phyloP scores from a whole-genome alignment of 1,284 basidiomycete species.

The Sanghuangporus sanghuang region DNA sequence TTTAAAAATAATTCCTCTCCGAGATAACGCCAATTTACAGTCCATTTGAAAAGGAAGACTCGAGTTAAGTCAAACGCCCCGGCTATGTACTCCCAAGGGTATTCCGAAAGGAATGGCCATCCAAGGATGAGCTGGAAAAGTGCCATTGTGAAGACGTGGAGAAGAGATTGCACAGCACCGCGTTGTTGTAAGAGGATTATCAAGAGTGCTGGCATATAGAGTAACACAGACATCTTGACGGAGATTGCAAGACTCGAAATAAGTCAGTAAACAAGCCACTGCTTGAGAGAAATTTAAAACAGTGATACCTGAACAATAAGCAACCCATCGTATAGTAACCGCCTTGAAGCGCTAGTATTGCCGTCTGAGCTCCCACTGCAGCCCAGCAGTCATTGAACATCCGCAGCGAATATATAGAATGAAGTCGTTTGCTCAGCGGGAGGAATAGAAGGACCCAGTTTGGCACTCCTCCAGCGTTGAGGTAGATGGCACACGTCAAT shows the following conservation, averaged over 20 bases:
- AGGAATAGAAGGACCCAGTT: conserved; percentile 79
- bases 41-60: conserved; percentile 93
- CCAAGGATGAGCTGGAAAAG: conserved; percentile 63
- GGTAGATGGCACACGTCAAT: conserved; percentile 67
- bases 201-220: conserved; percentile 88
- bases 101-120: conserved; percentile 63
- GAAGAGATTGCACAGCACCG: conserved; percentile 56
- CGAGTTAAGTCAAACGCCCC: conserved; percentile 87
- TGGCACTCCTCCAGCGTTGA: conserved; percentile 56
- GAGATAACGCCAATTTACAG: conserved; percentile 95
- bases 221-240: conserved; percentile 93
- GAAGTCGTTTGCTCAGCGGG: conserved; percentile 86
- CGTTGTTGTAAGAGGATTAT: conserved; percentile 73
- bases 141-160: conserved; percentile 49
- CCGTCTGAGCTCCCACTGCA: conserved; percentile 55
- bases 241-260: conserved; percentile 72
- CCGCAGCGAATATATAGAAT: conserved; percentile 89
- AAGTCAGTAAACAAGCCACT: conserved; percentile 1
- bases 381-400: conserved; percentile 97
- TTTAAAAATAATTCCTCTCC: conserved; percentile 73
- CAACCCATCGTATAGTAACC: conserved; percentile 58
- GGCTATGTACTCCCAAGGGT: conserved; percentile 62
- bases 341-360: conserved; percentile 57
- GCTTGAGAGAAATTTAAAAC: neutral
- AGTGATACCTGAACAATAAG: conserved; percentile 57